Percentiles rank a stretch among this genome's conserved stretches.
Evolutionary conservation across 139 green algal genomes (phyloP).

Genomic region (Tetraselmis chui): DNA sequence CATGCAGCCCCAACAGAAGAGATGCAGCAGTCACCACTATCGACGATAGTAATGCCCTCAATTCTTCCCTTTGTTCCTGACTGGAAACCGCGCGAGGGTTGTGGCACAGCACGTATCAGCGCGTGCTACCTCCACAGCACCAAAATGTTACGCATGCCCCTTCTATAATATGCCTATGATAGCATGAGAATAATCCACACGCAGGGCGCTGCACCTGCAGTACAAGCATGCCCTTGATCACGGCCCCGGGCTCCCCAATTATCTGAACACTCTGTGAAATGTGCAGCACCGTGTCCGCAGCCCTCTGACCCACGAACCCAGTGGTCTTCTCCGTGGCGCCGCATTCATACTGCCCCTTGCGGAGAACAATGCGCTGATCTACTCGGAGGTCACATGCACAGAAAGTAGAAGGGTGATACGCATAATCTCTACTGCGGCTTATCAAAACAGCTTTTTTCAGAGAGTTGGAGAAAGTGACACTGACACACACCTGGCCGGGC

Average conservation of each 20-base stretch:
- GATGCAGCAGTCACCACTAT: neutral
- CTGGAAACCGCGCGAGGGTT: neutral
- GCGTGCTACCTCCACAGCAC: no score
- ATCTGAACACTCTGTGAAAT: neutral
- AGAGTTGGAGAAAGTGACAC: no score
- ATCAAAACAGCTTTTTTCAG: neutral
- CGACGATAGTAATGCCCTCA: neutral
- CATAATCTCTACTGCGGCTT: no score
- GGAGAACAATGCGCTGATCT: neutral
- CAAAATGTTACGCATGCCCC: neutral
- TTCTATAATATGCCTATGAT: neutral
- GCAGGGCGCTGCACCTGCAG: neutral
- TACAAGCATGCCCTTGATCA: neutral
- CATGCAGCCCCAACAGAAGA: neutral
- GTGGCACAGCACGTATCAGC: no score
- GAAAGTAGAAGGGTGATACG: neutral
- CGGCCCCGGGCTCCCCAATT: neutral
- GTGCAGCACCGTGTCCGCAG: neutral
- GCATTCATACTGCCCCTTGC: neutral
- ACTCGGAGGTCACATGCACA: neutral
- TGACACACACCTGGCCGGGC: neutral
- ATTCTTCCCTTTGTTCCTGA: neutral
- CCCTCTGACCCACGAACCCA: neutral
- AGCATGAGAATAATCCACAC: neutral
- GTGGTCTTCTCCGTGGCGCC: neutral